These are phyloP conservation scores for Phaeotremella fagi DNA, from an alignment of 768 basidiomycete genomes.

Conservation along the genomic window DNA sequence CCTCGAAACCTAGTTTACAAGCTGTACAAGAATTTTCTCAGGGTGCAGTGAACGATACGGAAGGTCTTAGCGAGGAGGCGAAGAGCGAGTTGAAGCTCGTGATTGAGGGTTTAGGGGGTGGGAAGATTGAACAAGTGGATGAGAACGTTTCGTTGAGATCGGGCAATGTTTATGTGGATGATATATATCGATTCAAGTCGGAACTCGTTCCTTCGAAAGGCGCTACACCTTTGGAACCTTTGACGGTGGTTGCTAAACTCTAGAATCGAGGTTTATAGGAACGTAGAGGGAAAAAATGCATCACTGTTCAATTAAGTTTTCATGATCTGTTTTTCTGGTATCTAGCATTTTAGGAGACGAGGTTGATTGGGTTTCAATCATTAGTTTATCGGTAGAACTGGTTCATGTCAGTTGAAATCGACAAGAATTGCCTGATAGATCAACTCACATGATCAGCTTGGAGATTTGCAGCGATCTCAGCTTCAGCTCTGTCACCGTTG, in stretches of 20 bases:
- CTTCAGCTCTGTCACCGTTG: conserved; percentile 93
- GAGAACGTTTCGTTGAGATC: conserved; percentile 52
- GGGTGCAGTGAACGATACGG: conserved; percentile 45
- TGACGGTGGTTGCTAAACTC: conserved; percentile 28
- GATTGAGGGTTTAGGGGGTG: conserved; percentile 55
- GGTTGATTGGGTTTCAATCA: neutral
- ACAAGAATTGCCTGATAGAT: neutral
- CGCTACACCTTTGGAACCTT: conserved; percentile 59
- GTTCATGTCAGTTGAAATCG: neutral
- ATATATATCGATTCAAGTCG: conserved; percentile 64
- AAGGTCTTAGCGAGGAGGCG: conserved; percentile 50
- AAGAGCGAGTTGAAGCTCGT: conserved; percentile 54
- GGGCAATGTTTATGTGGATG: conserved; percentile 61
- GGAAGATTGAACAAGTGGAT: conserved; percentile 51
- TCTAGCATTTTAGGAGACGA: too few relatives aligned
- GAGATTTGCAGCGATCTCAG: conserved; percentile 90
- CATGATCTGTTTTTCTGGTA: too few relatives aligned
- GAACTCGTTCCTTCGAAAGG: conserved; percentile 56
- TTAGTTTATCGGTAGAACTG: conserved; percentile 12
- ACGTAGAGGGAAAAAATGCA: neutral
- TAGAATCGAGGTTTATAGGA: conserved; percentile 1
- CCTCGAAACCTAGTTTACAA: conserved; percentile 57
- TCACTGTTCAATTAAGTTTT: neutral
- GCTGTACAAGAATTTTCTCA: conserved; percentile 67
- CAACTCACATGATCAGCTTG: conserved; percentile 50